phyloP scores from a whole-genome alignment of 2,329 filamentous ascomycete species.

The Phialophora tarda region DNA sequence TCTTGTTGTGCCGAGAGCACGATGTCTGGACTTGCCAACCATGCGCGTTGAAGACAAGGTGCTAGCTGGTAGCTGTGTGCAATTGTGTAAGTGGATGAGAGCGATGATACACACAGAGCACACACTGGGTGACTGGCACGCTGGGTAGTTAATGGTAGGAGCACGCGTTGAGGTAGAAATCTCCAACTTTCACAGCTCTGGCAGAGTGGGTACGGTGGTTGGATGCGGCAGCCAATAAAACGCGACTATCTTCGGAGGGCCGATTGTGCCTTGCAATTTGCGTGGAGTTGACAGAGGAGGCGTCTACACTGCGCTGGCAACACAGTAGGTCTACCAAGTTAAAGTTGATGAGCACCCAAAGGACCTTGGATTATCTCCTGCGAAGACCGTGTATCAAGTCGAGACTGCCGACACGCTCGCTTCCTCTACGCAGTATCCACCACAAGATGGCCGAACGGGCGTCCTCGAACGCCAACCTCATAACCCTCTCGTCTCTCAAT shows the following conservation, averaged over 20 bases:
- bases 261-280: background rate
- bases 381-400: background rate
- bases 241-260: slow-evolving; percentile 11
- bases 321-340: background rate
- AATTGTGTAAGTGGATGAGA: background rate
- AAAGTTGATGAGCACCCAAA: background rate
- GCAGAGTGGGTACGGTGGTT: background rate
- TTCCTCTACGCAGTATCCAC: background rate
- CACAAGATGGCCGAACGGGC: slow-evolving; percentile 10
- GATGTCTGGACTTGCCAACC: background rate
- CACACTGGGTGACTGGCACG: too few species aligned
- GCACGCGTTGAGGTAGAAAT: slow-evolving; percentile 2
- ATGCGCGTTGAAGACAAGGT: background rate
- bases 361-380: background rate
- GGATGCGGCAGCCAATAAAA: slow-evolving; percentile 10
- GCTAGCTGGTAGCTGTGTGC: background rate
- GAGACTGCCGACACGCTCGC: background rate
- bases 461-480: slow-evolving; percentile 47
- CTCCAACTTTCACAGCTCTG: slow-evolving; percentile 1
- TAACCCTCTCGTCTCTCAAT: slow-evolving; percentile 67
- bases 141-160: background rate
- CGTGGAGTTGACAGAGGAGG: too few species aligned
- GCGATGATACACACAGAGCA: background rate
- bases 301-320: background rate
- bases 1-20: background rate